Percentiles rank a stretch among this genome's conserved stretches.
These are phyloP conservation scores for Echinosophora koreensis DNA, from an alignment of 306 rosid species.

Conservation along the genomic window DNA sequence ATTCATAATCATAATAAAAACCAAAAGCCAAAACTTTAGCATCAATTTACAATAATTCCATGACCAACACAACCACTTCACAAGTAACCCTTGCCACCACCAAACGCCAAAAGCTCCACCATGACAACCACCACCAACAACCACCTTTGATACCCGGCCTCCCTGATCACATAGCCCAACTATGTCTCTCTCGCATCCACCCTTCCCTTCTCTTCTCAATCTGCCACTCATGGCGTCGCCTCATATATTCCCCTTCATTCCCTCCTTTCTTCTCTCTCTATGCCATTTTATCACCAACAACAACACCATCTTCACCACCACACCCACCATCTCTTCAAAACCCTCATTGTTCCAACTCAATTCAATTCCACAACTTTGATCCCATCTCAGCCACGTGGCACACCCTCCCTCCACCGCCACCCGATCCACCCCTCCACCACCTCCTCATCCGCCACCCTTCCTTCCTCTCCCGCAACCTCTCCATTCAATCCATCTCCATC, in stretches of 20 bases:
- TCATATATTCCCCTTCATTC: conserved; percentile 72
- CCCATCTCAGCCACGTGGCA: conserved; percentile 70
- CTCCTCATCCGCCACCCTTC: conserved; percentile 80
- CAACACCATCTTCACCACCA: not conserved
- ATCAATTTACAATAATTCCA: not conserved
- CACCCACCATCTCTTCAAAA: not conserved
- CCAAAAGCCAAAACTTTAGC: not conserved
- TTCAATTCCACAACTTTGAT: conserved; percentile 61
- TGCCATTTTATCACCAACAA: conserved; percentile 53
- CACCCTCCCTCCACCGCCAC: conserved; percentile 59
- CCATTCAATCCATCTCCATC: conserved; percentile 71
- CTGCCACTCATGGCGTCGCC: conserved; percentile 78
- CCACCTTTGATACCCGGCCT: conserved; percentile 68
- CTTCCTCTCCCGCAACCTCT: conserved; percentile 76
- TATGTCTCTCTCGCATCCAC: conserved; percentile 56
- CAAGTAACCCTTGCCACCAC: not conserved
- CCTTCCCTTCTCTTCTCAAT: conserved; percentile 67
- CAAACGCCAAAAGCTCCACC: conserved; percentile 48
- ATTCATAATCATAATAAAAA: not conserved
- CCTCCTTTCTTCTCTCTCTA: conserved; percentile 78
- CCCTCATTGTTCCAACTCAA: conserved; percentile 31
- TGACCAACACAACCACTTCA: conserved; percentile 41
- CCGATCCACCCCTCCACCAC: conserved; percentile 56
- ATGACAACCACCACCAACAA: not conserved
- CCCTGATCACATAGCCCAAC: conserved; percentile 81